Evolutionary conservation across 371 early-diverging fungal species (phyloP).

Genomic region (Syncephalastrum sp.): DNA sequence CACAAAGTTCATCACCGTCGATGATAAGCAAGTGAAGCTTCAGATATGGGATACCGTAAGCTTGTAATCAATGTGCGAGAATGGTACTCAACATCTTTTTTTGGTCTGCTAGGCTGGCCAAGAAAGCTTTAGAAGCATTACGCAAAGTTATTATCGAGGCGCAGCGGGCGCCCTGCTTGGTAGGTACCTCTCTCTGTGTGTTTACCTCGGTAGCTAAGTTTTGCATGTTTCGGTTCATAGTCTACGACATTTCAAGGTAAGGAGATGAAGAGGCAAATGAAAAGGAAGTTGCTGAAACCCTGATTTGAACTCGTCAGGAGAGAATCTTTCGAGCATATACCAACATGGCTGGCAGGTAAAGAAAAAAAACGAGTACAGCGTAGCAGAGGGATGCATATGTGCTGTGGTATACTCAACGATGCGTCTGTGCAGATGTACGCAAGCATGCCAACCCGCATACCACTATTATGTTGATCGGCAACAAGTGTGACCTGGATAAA

Average conservation of each 20-base stretch:
- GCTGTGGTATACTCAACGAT: background rate
- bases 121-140: constrained; percentile 94
- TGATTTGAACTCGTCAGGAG: constrained; percentile 27
- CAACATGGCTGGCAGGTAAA: constrained; percentile 89
- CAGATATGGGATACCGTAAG: constrained; percentile 99
- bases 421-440: constrained; percentile 56
- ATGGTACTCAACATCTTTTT: too few species aligned
- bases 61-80: constrained; percentile 16
- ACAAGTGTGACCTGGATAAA: constrained; percentile 86
- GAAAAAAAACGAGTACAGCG: too few species aligned
- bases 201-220: background rate
- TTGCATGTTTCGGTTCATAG: constrained; percentile 20
- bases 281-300: background rate
- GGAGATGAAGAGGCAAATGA: too few species aligned
- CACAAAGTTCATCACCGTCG: constrained; percentile 75
- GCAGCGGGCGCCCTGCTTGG: constrained; percentile 83
- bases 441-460: constrained; percentile 90
- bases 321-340: constrained; percentile 89
- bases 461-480: constrained; percentile 90
- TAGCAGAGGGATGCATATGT: background rate
- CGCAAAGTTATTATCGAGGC: constrained; percentile 96
- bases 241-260: constrained; percentile 80
- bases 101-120: constrained; percentile 73
- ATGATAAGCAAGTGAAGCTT: constrained; percentile 86
- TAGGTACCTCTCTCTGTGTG: background rate